Conservation (phyloP, 129 eudicot genomes). For the Glebionis coronaria region DNA sequence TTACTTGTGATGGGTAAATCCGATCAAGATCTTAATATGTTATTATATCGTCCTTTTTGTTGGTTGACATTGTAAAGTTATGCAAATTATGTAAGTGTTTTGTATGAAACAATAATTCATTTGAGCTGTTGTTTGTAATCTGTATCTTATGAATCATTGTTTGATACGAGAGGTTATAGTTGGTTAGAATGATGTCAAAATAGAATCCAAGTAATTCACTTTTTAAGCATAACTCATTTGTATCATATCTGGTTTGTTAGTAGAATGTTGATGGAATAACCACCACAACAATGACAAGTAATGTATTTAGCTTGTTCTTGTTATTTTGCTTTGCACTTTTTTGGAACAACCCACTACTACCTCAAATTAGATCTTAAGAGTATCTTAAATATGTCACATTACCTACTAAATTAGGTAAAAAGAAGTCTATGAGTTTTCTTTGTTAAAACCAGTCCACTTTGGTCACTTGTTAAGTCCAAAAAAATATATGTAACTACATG, state of each 20-base stretch:
- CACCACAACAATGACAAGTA: not conserved
- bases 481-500: not conserved
- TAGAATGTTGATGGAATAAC: not conserved
- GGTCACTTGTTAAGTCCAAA: not conserved
- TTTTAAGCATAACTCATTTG: too few relatives aligned
- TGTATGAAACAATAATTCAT: too few relatives aligned
- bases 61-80: too few relatives aligned
- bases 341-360: not conserved
- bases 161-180: not conserved
- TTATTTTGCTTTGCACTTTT: not conserved
- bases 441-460: not conserved
- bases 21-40: too few relatives aligned
- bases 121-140: too few relatives aligned
- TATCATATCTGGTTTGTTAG: not conserved
- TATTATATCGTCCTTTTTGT: too few relatives aligned
- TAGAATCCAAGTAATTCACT: not conserved
- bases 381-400: not conserved
- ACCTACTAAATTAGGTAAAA: not conserved
- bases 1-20: too few relatives aligned
- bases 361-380: conserved; percentile 2
- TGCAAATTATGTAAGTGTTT: too few relatives aligned
- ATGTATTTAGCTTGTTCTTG: not conserved
- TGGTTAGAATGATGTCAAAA: not conserved
- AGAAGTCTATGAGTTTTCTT: conserved; percentile 3
- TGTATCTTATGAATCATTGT: too few relatives aligned